Evolutionary conservation across 1,284 basidiomycete genomes (phyloP).

Genomic region (Peniophora sp.): DNA sequence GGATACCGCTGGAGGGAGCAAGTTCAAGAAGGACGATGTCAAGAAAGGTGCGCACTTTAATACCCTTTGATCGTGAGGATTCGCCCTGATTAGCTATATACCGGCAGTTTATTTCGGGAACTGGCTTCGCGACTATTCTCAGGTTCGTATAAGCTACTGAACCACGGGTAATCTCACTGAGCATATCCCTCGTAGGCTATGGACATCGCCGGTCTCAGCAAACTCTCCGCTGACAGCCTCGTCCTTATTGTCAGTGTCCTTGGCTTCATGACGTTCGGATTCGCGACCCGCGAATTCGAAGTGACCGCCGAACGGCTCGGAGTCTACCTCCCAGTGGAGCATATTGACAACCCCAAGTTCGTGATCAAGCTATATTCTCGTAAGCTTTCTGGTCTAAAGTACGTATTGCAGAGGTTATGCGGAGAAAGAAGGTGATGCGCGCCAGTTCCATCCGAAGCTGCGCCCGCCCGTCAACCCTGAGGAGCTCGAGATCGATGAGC

Average conservation of each 20-base stretch:
- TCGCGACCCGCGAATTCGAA: constrained; percentile 70
- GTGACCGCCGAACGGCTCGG: constrained; percentile 79
- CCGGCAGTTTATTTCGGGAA: constrained; percentile 54
- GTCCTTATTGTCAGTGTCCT: constrained; percentile 68
- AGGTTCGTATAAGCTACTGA: constrained; percentile 20
- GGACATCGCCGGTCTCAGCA: constrained; percentile 67
- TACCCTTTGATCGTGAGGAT: no score
- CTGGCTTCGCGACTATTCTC: constrained; percentile 58
- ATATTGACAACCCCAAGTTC: constrained; percentile 70
- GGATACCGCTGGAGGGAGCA: constrained; percentile 36
- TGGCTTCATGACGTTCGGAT: constrained; percentile 68
- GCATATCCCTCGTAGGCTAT: constrained; percentile 43
- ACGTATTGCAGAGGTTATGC: constrained; percentile 50
- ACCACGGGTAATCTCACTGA: constrained; percentile 16
- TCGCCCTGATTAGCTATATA: no score
- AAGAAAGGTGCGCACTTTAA: constrained; percentile 27
- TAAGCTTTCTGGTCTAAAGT: neutral
- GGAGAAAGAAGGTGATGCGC: constrained; percentile 67
- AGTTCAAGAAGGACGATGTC: constrained; percentile 53
- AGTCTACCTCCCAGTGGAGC: constrained; percentile 76
- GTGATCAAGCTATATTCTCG: constrained; percentile 6
- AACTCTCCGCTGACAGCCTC: constrained; percentile 59
- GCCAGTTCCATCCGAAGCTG: constrained; percentile 58
- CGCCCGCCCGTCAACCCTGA: constrained; percentile 65
- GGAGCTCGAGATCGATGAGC: constrained; percentile 75